A percentile compares a stretch with the other conserved stretches of the same genome.
Evolutionary conservation across 2,329 filamentous ascomycete genomes (phyloP).

Genomic region (Purpureocillium takamizusanense): DNA sequence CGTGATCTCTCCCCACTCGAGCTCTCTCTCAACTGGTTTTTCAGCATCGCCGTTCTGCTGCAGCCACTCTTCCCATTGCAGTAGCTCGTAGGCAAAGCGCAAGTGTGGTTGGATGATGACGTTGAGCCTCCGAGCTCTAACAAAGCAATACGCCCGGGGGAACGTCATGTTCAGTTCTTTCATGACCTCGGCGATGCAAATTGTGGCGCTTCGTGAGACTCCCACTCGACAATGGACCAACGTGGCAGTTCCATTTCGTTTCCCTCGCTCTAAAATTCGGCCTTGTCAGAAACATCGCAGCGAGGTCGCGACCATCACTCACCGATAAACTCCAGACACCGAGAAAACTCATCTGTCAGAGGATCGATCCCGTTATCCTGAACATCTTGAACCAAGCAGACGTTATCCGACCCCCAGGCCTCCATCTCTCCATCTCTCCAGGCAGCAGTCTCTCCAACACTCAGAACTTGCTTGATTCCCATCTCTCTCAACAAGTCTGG

Average conservation of each 20-base stretch:
- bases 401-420: conserved; percentile 67
- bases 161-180: conserved; percentile 70
- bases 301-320: conserved; percentile 8
- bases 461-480: conserved; percentile 80
- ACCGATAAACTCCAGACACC: conserved; percentile 91
- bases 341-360: conserved; percentile 73
- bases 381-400: conserved; percentile 74
- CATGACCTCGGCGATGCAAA: conserved; percentile 99
- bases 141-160: conserved; percentile 90
- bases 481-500: conserved; percentile 69
- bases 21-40: conserved; percentile 54
- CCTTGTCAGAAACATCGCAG: conserved; percentile 3
- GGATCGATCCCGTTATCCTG: conserved; percentile 97
- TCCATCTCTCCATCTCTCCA: conserved; percentile 68
- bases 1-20: conserved; percentile 85
- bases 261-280: conserved; percentile 62
- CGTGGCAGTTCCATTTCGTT: conserved; percentile 68
- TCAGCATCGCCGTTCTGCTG: conserved; percentile 39
- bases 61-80: conserved; percentile 88
- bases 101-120: conserved; percentile 98
- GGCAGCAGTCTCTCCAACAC: conserved; percentile 79
- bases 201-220: conserved; percentile 89
- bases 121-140: conserved; percentile 83
- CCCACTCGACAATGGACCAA: conserved; percentile 95
- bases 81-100: conserved; percentile 85